phyloP scores from a whole-genome alignment of 1,284 basidiomycete species.

The Cutaneotrichosporon spelunceum region DNA sequence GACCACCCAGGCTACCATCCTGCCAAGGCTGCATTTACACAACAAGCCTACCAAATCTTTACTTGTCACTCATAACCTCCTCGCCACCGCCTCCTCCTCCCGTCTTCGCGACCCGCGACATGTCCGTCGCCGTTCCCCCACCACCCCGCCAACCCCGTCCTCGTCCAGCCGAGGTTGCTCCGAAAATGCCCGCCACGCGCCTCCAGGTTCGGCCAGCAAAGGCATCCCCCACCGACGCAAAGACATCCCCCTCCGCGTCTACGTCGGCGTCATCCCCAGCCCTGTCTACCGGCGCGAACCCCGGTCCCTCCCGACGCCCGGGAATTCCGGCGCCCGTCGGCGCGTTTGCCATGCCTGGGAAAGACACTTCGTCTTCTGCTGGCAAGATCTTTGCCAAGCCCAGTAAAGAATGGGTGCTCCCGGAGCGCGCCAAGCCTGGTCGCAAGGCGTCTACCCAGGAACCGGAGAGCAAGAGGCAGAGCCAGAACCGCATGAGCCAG shows the following conservation, averaged over 20 bases:
- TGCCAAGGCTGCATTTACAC: neutral
- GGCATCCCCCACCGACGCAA: conserved; percentile 2
- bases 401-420: conserved; percentile 86
- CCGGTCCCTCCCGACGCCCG: conserved; percentile 11
- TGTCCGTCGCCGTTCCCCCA: conserved; percentile 11
- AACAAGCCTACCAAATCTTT: neutral
- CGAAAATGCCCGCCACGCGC: conserved; percentile 16
- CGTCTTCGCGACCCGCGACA: neutral
- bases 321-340: conserved; percentile 2
- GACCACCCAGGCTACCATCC: neutral
- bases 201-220: conserved; percentile 2
- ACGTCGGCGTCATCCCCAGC: conserved; percentile 3
- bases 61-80: neutral
- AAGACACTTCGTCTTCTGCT: conserved; percentile 49
- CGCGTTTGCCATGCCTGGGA: conserved; percentile 24
- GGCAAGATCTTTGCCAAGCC: conserved; percentile 55
- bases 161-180: neutral
- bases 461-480: conserved; percentile 47
- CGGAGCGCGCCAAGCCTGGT: conserved; percentile 82
- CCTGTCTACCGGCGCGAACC: neutral
- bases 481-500: conserved; percentile 69
- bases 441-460: conserved; percentile 77
- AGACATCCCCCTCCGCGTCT: neutral
- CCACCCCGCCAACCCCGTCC: conserved; percentile 10
- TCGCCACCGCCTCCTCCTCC: neutral